Conservation (phyloP, 163 green algal genomes). For the Trebouxiophyceae sp. region DNA sequence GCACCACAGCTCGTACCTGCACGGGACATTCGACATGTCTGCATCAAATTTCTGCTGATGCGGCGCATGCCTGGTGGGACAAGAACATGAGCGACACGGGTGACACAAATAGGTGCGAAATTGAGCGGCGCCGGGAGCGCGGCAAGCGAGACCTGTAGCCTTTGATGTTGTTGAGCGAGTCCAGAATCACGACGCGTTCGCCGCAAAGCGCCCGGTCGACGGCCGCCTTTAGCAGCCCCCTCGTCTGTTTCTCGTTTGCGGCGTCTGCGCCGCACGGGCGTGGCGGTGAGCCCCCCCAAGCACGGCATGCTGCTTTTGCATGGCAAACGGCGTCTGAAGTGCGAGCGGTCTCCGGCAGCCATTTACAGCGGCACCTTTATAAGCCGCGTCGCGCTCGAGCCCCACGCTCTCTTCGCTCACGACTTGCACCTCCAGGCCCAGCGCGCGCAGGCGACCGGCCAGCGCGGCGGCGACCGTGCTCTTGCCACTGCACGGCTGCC, state of each 20-base stretch:
- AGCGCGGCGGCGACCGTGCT: conserved; percentile 45
- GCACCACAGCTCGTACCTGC: conserved; percentile 91
- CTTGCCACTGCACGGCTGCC: conserved; percentile 83
- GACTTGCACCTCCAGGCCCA: conserved; percentile 23
- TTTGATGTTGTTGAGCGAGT: conserved; percentile 95
- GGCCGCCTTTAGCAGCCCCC: conserved; percentile 59
- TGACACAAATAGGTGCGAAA: too few species aligned
- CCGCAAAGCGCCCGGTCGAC: conserved; percentile 61
- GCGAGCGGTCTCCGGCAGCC: too few species aligned
- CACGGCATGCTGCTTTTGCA: too few species aligned
- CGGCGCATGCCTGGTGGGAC: too few species aligned
- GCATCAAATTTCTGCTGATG: too few species aligned
- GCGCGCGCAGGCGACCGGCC: conserved; percentile 12
- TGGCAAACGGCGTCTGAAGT: too few species aligned
- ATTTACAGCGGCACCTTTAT: conserved; percentile 67
- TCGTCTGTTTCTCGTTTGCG: conserved; percentile 74
- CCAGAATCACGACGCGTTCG: conserved; percentile 63
- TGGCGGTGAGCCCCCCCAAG: too few species aligned
- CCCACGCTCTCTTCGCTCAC: conserved; percentile 68
- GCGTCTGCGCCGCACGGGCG: conserved; percentile 49
- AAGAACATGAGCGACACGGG: too few species aligned
- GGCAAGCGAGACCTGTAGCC: too few species aligned
- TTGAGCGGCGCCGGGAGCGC: too few species aligned
- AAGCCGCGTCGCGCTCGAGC: conserved; percentile 56
- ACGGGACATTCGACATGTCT: too few species aligned